These are phyloP conservation scores for Babesia bigemina DNA, from an alignment of 169 alveolate genomes.

Conservation along the genomic window DNA sequence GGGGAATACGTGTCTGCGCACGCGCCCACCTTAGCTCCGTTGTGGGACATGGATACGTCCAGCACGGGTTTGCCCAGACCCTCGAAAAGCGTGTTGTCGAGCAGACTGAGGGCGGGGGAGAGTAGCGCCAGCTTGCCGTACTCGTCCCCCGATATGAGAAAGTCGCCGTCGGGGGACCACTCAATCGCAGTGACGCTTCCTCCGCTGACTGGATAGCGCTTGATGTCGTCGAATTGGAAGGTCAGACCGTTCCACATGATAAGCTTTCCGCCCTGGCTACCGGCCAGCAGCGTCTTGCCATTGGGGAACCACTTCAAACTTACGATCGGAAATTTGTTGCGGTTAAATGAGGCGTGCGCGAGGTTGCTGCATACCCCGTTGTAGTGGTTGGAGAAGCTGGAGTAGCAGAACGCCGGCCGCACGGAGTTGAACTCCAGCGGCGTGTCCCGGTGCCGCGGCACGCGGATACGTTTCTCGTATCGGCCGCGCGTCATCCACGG, in stretches of 20 bases:
- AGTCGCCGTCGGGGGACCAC: slow-evolving; percentile 80
- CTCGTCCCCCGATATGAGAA: slow-evolving; percentile 79
- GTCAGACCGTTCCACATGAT: slow-evolving; percentile 85
- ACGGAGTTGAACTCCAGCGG: slow-evolving; percentile 51
- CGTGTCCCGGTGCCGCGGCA: slow-evolving; percentile 45
- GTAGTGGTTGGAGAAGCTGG: slow-evolving; percentile 55
- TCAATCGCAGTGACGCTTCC: slow-evolving; percentile 82
- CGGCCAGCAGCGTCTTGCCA: slow-evolving; percentile 85
- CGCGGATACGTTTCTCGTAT: slow-evolving; percentile 29
- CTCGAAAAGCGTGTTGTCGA: slow-evolving; percentile 77
- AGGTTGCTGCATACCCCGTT: slow-evolving; percentile 63
- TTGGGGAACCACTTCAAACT: slow-evolving; percentile 84
- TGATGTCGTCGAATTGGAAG: slow-evolving; percentile 85
- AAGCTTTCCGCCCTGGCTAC: slow-evolving; percentile 87
- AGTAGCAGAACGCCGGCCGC: slow-evolving; percentile 44
- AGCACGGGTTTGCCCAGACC: slow-evolving; percentile 74
- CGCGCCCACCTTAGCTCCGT: slow-evolving; percentile 73
- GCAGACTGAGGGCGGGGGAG: slow-evolving; percentile 78
- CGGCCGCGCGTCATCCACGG: slow-evolving; percentile 47
- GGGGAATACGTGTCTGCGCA: slow-evolving; percentile 81
- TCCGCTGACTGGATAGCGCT: slow-evolving; percentile 82
- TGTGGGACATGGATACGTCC: slow-evolving; percentile 77
- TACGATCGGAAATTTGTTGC: slow-evolving; percentile 66
- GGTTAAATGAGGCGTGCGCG: slow-evolving; percentile 64
- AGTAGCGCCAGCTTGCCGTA: slow-evolving; percentile 80